Conservation (phyloP, 177 flowering plant species). For the Vitis hybrid region DNA sequence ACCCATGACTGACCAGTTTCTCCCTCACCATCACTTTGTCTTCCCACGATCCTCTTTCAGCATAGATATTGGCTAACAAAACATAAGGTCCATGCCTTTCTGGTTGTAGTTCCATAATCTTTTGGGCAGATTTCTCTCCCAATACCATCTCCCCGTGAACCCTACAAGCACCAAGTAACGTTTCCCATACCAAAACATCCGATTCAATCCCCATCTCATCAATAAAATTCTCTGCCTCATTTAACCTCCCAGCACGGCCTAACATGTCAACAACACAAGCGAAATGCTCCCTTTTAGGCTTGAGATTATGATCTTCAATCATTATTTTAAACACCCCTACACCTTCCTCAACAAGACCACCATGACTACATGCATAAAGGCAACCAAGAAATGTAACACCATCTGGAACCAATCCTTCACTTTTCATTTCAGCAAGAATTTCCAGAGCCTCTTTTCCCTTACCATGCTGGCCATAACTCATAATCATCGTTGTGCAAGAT, state of each 20-base stretch:
- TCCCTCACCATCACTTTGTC: constrained; percentile 38
- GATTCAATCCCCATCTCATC: constrained; percentile 29
- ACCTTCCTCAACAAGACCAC: constrained; percentile 50
- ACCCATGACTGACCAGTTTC: constrained; percentile 24
- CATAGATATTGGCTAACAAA: constrained; percentile 40
- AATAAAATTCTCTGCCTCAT: constrained; percentile 46
- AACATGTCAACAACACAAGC: constrained; percentile 51
- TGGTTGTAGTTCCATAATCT: constrained; percentile 41
- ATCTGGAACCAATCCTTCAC: constrained; percentile 40
- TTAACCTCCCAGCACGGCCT: constrained; percentile 51
- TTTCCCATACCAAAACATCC: constrained; percentile 41
- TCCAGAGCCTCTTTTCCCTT: constrained; percentile 37
- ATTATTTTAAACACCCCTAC: constrained; percentile 32
- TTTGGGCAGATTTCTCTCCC: constrained; percentile 37
- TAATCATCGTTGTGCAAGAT: constrained; percentile 44
- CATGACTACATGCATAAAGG: constrained; percentile 52
- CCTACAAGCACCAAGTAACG: constrained; percentile 47
- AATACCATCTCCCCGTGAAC: constrained; percentile 45
- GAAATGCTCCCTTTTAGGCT: constrained; percentile 43
- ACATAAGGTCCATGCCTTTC: constrained; percentile 34
- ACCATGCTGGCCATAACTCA: constrained; percentile 48
- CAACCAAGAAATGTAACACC: constrained; percentile 42
- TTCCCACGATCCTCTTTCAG: constrained; percentile 46
- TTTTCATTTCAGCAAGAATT: constrained; percentile 29
- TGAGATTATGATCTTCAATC: constrained; percentile 29